A percentile compares a stretch with the other conserved stretches of the same genome.
Evolutionary conservation across 257 asterid genomes (phyloP).

Genomic region (Coffea eugenioides): DNA sequence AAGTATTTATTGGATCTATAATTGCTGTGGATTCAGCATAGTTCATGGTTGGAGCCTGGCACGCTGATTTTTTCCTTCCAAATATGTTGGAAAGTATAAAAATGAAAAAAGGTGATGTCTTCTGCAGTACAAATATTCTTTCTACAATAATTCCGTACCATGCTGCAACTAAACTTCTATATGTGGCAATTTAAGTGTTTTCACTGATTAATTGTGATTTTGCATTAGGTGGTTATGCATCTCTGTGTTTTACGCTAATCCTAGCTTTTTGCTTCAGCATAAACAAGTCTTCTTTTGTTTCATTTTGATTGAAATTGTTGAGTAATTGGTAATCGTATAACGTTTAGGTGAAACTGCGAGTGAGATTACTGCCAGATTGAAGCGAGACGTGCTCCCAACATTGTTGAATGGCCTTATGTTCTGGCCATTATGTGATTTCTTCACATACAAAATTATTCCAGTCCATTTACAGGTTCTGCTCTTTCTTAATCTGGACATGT

Average conservation of each 20-base stretch:
- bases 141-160: background rate
- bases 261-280: background rate
- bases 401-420: conserved; percentile 62
- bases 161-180: background rate
- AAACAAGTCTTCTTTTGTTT: background rate
- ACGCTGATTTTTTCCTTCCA: background rate
- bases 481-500: background rate
- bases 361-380: conserved; percentile 72
- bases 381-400: conserved; percentile 82
- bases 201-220: background rate
- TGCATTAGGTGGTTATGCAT: background rate
- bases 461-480: conserved; percentile 72
- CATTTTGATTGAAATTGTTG: conserved; percentile 5
- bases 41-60: background rate
- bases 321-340: conserved; percentile 10
- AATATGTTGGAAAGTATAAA: background rate
- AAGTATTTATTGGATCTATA: background rate
- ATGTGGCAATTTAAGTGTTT: background rate
- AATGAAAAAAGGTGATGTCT: background rate
- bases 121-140: background rate
- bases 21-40: background rate
- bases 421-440: conserved; percentile 91
- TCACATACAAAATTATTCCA: conserved; percentile 75
- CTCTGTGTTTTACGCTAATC: background rate
- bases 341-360: conserved; percentile 55